Conservation (phyloP, 1,139 yeast species). For the Casaregolazyma lundiana region DNA sequence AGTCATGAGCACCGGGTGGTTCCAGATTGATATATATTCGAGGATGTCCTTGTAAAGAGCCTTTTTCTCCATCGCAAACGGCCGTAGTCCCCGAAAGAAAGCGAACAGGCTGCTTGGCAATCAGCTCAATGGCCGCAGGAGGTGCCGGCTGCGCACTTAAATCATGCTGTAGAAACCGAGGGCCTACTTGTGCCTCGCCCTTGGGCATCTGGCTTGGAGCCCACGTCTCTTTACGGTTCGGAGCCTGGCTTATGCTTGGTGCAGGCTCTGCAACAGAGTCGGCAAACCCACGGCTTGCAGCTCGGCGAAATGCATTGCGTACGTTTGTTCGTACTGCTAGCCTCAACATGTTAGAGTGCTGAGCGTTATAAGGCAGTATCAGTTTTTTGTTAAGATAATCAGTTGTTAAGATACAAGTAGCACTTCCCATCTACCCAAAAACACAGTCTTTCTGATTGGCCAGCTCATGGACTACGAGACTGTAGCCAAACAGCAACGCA, state of each 20-base stretch:
- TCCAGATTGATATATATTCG: slow-evolving; percentile 78
- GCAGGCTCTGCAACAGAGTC: slow-evolving; percentile 5
- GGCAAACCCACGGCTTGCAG: neutral
- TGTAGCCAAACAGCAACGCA: slow-evolving; percentile 15
- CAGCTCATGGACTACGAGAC: slow-evolving; percentile 20
- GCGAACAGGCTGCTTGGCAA: slow-evolving; percentile 67
- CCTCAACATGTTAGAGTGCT: slow-evolving; percentile 2
- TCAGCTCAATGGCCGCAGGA: slow-evolving; percentile 78
- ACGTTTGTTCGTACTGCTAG: neutral
- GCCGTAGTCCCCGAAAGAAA: slow-evolving; percentile 63
- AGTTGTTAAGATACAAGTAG: too few relatives aligned
- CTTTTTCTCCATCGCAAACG: slow-evolving; percentile 80
- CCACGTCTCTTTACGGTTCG: slow-evolving; percentile 70
- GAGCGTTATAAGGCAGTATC: too few relatives aligned
- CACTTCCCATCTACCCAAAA: neutral
- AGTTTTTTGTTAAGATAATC: too few relatives aligned
- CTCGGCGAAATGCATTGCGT: neutral
- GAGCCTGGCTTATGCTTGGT: slow-evolving; percentile 50
- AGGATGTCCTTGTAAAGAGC: slow-evolving; percentile 78
- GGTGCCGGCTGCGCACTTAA: slow-evolving; percentile 68
- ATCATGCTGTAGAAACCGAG: slow-evolving; percentile 72
- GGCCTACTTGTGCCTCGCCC: slow-evolving; percentile 53
- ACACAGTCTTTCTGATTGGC: slow-evolving; percentile 3
- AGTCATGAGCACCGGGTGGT: slow-evolving; percentile 63
- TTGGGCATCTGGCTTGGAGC: slow-evolving; percentile 64